Conservation (phyloP, 1,139 yeast species). For the Saccharomyces hybrid region DNA sequence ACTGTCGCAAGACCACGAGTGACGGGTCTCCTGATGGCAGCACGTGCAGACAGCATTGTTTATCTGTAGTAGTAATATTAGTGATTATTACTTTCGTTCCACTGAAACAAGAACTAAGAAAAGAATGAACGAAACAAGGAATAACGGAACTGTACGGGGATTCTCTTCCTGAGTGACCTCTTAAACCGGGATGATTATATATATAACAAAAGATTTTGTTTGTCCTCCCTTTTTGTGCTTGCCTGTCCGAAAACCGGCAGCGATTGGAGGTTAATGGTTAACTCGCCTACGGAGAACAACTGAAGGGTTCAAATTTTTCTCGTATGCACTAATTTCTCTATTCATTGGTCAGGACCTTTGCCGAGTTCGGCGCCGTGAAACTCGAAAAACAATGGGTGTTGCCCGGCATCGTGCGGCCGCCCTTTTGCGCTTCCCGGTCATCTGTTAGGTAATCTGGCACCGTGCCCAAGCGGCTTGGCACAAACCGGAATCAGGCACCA, state of each 20-base stretch:
- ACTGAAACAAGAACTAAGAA: neutral
- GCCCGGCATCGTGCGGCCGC: neutral
- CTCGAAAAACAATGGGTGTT: neutral
- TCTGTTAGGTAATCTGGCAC: neutral
- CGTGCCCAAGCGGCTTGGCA: neutral
- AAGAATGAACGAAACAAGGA: neutral
- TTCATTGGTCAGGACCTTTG: neutral
- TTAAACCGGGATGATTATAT: neutral
- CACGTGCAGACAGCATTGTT: slow-evolving; percentile 36
- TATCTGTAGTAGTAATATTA: neutral
- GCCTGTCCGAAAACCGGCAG: slow-evolving; percentile 1
- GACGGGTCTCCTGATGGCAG: slow-evolving; percentile 24
- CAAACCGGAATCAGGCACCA: neutral
- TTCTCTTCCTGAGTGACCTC: neutral
- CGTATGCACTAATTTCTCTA: neutral
- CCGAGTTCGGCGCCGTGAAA: neutral
- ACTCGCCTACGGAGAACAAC: neutral
- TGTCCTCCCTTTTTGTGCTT: neutral
- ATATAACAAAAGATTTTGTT: neutral
- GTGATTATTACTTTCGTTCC: neutral
- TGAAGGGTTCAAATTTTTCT: neutral
- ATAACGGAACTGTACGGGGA: neutral
- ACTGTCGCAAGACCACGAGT: slow-evolving; percentile 69
- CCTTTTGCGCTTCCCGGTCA: neutral
- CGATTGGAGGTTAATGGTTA: neutral